A percentile compares a stretch with the other conserved stretches of the same genome.
phyloP scores from a whole-genome alignment of 768 basidiomycete genomes.

The Boletus coccyginus region DNA sequence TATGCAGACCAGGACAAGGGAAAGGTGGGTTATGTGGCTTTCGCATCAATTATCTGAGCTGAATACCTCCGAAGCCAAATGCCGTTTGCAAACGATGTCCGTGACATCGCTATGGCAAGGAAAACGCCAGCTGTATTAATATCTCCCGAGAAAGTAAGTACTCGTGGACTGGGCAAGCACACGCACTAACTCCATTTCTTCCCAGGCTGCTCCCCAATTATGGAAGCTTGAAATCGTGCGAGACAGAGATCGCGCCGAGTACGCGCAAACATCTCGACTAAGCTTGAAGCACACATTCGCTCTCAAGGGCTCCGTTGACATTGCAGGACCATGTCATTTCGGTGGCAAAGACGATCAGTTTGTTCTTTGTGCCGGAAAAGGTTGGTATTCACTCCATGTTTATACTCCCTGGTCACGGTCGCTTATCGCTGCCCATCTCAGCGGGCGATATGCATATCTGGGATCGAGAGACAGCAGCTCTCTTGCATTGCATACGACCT shows the following conservation, averaged over 20 bases:
- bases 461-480: slow-evolving; percentile 75
- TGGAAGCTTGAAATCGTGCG: slow-evolving; percentile 70
- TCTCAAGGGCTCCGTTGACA: slow-evolving; percentile 65
- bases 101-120: slow-evolving; percentile 48
- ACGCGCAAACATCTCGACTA: slow-evolving; percentile 30
- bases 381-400: slow-evolving; percentile 31
- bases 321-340: slow-evolving; percentile 80
- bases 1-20: slow-evolving; percentile 39
- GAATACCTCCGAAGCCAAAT: slow-evolving; percentile 41
- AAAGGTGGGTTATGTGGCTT: slow-evolving; percentile 37
- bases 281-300: slow-evolving; percentile 66
- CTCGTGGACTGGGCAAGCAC: slow-evolving; percentile 5
- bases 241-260: slow-evolving; percentile 42
- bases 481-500: slow-evolving; percentile 67
- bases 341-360: slow-evolving; percentile 78
- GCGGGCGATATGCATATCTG: slow-evolving; percentile 84
- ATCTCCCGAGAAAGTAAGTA: slow-evolving; percentile 29
- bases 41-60: background rate
- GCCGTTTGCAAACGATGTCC: slow-evolving; percentile 53
- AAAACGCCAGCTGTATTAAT: slow-evolving; percentile 45
- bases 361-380: slow-evolving; percentile 75
- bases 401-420: background rate
- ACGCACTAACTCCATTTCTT: slow-evolving; percentile 10
- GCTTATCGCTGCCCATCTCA: slow-evolving; percentile 26
- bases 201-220: slow-evolving; percentile 70